Base-by-base conservation (phyloP, 208 protist species). In the Vickermania spadyakhi region DNA sequence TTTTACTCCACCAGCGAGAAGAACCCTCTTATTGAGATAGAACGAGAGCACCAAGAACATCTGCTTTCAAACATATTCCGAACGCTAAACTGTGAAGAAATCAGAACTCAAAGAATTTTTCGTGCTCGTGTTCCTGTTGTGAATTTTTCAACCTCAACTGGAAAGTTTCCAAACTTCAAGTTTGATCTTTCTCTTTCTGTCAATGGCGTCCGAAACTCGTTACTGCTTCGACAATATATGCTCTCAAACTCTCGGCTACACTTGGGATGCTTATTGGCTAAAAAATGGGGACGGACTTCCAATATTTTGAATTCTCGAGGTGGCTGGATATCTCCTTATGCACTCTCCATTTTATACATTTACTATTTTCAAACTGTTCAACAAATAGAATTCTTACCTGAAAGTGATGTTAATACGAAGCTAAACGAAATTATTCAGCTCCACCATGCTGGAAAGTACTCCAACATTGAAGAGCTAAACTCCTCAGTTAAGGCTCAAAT, bases 321-420 rank as follows among this genome's bases (percentile, higher is more conserved):
- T 25, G 86, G 86, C 0, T 93, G 81, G 83, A 83, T 93, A 58
- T 93, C 86, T 3, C 74, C 86, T 18, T 93, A 93, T 60, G 83
- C 86, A 0, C 64, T 93, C 11, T 81, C 81, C 50, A 84, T 93
- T 18, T 77, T 91, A 73, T 88, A 89, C 57, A 84, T 93, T 54
- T 77, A 83, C 59, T 93, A 73, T 51, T 82, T 83, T 75, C 65
- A 57, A 22, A 80, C 76, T 7, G 66, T 63, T 21, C 58, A 74
- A 27, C 74, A 72, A 5, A 28, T 18, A 7, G 23, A 58, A 30
- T 26, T 56, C 1, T 61, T 81, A 13, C 61, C 76, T 13, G 84
- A 91, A 66, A 60, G 52, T 7, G 42, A 53, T 27, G 51, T 89
- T 52, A 52, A 42, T 14, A 42, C 62, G 23, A 52, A 58, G 2